A percentile compares a stretch with the other conserved stretches of the same genome.
phyloP scores from a whole-genome alignment of 1,284 basidiomycete genomes.

The Cutaneotrichosporon sp. region DNA sequence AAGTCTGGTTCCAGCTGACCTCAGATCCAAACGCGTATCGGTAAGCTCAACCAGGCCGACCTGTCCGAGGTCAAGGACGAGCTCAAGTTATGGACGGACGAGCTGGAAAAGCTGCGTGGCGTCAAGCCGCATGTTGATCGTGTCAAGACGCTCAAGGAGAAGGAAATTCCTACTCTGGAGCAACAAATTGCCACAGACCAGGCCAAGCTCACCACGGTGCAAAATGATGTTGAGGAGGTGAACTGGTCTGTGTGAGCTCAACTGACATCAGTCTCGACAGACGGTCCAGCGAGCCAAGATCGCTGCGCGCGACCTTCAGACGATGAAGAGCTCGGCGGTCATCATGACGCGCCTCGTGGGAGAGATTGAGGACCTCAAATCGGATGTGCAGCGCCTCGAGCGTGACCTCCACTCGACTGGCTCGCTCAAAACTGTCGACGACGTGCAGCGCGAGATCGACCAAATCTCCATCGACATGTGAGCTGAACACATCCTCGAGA shows the following conservation, averaged over 20 bases:
- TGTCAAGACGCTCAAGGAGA: constrained; percentile 53
- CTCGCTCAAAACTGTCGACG: constrained; percentile 72
- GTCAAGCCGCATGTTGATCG: constrained; percentile 54
- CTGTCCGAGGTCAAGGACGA: constrained; percentile 52
- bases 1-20: neutral
- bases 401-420: constrained; percentile 65
- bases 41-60: constrained; percentile 27
- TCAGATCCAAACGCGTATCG: constrained; percentile 52
- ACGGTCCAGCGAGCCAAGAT: constrained; percentile 40
- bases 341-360: constrained; percentile 60
- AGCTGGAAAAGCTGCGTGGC: constrained; percentile 58
- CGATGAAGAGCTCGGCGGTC: constrained; percentile 61
- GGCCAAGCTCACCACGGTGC: constrained; percentile 54
- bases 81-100: constrained; percentile 59
- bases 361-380: constrained; percentile 62
- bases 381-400: constrained; percentile 65
- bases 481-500: constrained; percentile 38
- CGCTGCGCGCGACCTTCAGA: constrained; percentile 57
- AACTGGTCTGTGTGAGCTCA: neutral
- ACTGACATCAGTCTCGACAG: constrained; percentile 25
- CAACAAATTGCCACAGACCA: constrained; percentile 60
- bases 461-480: constrained; percentile 63
- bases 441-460: constrained; percentile 72
- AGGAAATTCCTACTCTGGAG: constrained; percentile 65
- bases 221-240: constrained; percentile 55